Evolutionary conservation across 2,329 filamentous ascomycete species (phyloP), one percentile per base, ranked within the genome.

Genomic region (Colletotrichum phormii): DNA sequence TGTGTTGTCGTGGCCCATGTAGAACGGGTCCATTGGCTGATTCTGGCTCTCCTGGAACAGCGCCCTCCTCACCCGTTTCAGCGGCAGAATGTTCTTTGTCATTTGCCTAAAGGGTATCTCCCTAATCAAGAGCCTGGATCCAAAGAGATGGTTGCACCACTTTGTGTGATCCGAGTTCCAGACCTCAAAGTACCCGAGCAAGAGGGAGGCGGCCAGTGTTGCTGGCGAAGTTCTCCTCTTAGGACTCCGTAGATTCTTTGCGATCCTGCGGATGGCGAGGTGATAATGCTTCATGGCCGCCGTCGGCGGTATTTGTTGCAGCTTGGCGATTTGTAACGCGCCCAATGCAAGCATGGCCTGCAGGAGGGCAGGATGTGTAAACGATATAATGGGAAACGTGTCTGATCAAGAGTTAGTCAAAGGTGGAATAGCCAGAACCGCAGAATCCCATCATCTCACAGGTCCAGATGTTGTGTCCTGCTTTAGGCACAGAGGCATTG

Each of bases 111-210:
- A 94, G 62, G 97, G 93, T 54, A 97, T 93, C 79, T 98, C 95
- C 64, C 90, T 89, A 31, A 98, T 88, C 35, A 98, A 87, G 75
- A 95, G 93, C 53, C 93, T 91, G 11, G 95, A 94, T 13, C 97
- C 97, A 60, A 94, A 90, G 49, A 98, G 86, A 82, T 98, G 97
- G 74, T 94, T 96, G 78, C 94, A 97, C 97, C 97, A 99, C 81
- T 98, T 98, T 67, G 93, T 91, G 78, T 98, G 96, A 76, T 99
- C 96, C 26, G 95, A 96, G 46, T 93, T 93, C 92, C 96, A 97
- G 22, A 98, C 94, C 81, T 98, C 97, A 78, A 97, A 98, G 80
- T 95, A 98, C 0, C 92, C 94, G 8, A 99, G 87, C 8, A 98
- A 85, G 46, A 98, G 86, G 0, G 94, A 95, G 2, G 95, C 95